Base-by-base conservation (phyloP, 345 rosid species). In the Linum tenue region DNA sequence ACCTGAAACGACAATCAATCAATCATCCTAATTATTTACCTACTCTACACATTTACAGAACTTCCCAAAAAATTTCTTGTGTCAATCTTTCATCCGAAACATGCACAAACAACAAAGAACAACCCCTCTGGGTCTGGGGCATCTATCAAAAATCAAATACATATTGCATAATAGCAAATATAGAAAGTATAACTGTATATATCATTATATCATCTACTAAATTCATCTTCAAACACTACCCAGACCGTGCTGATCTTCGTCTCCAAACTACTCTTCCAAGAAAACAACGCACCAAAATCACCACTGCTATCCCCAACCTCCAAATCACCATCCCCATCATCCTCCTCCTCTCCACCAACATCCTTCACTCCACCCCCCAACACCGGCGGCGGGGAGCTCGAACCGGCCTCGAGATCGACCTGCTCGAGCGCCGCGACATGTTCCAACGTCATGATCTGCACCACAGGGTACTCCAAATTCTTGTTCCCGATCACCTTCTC, bases 231-330 rank as follows among this genome's bases (percentile, higher is more conserved):
- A 55, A 87, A 90, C 69, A 79, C 79, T 65, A 90, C 95, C 95
- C 97, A 87, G 1, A 84, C 82, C 83, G 75, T 84, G 77, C 87
- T 90, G 73, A 90, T 83, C 76, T 79, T 90, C 39, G 97, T 90
- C 80, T 87, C 92, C 57, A 83, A 57, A 31, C 73, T 77, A 55
- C 85, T 79, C 9, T 15, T 48, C 14, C 1, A 87, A 81, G 70
- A 85, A 81, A 15, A 69, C 73, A 64, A 67, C 60, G 8, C 76
- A 61, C 5, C 56, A 11, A 56, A 38, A 22, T 7, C 3, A 17
- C 14, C 14, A 48, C 2, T 15, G 9, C 6, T 8, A 41, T 41
- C 44, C 44, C 44, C 44, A 8, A 41, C 6, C 9, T 41, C 6
- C 6, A 4, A 41, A 48, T 48, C 53, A 10, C 14, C 14, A 12